Percentiles rank a stretch among this genome's conserved stretches.
phyloP scores from a whole-genome alignment of 1,284 basidiomycete species.

The Trichosporon inkin region DNA sequence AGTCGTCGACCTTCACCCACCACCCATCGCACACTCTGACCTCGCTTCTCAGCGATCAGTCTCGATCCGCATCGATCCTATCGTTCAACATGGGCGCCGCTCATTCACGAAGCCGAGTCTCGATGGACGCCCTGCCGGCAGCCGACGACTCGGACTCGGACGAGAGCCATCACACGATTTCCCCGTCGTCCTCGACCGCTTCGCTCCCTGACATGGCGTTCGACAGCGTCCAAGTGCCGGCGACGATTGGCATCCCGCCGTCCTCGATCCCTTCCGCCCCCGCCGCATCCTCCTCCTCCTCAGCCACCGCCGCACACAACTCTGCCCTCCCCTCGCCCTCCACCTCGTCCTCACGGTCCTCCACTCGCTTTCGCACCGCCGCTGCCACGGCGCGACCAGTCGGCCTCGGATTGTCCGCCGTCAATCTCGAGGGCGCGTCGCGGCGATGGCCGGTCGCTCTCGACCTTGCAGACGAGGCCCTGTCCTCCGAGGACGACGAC shows the following conservation, averaged over 20 bases:
- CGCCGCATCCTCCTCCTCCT: neutral
- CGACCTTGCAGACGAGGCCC: slow-evolving; percentile 11
- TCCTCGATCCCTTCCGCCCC: neutral
- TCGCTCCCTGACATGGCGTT: slow-evolving; percentile 17
- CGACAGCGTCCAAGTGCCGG: slow-evolving; percentile 5
- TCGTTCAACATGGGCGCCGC: slow-evolving; percentile 4
- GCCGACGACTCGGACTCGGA: slow-evolving; percentile 11
- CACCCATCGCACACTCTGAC: slow-evolving; percentile 7
- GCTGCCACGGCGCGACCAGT: slow-evolving; percentile 11
- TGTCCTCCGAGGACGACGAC: slow-evolving; percentile 10
- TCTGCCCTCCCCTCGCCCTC: neutral
- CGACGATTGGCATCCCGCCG: slow-evolving; percentile 4
- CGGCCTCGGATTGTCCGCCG: neutral
- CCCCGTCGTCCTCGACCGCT: slow-evolving; percentile 17
- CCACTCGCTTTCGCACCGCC: neutral
- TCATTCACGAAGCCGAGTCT: slow-evolving; percentile 21
- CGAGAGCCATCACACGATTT: slow-evolving; percentile 11
- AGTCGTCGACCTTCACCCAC: neutral
- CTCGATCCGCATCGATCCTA: slow-evolving; percentile 13
- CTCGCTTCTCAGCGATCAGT: slow-evolving; percentile 2
- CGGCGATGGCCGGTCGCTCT: slow-evolving; percentile 13
- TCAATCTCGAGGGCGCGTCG: neutral
- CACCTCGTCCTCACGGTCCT: neutral
- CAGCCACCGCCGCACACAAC: slow-evolving; percentile 2
- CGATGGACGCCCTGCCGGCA: slow-evolving; percentile 21